Conservation (phyloP, 495 filamentous ascomycete genomes). For the Astrocystis sublimbata region DNA sequence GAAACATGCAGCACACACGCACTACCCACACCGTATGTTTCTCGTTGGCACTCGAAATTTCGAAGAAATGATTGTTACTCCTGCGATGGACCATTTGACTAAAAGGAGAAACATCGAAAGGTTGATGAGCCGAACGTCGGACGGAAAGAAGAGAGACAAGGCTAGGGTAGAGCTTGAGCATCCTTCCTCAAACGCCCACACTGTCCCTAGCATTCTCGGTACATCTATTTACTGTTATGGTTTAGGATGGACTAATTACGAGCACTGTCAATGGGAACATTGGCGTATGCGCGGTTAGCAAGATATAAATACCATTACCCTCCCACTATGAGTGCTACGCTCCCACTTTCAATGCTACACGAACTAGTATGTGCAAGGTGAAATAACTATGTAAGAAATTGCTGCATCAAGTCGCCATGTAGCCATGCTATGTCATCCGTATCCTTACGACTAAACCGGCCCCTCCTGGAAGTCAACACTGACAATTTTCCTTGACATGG, state of each 20-base stretch:
- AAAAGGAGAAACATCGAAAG: not conserved
- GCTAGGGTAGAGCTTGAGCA: slow-evolving; percentile 30
- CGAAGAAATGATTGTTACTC: not conserved
- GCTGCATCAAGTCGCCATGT: not conserved
- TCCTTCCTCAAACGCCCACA: slow-evolving; percentile 28
- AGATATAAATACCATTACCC: not conserved
- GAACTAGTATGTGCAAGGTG: not conserved
- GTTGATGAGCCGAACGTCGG: not conserved
- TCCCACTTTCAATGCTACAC: no score
- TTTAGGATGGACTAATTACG: slow-evolving; percentile 10
- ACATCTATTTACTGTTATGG: slow-evolving; percentile 19
- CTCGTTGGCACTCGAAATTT: not conserved
- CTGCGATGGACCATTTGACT: not conserved
- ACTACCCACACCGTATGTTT: not conserved
- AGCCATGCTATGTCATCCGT: not conserved
- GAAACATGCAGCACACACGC: not conserved
- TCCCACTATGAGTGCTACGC: not conserved
- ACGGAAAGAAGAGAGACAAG: slow-evolving; percentile 22
- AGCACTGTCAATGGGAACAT: not conserved
- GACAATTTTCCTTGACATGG: not conserved
- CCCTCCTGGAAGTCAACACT: not conserved
- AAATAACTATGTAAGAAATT: not conserved
- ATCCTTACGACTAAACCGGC: not conserved
- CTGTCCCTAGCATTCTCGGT: slow-evolving; percentile 35
- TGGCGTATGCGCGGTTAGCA: slow-evolving; percentile 7